Conservation (phyloP, 176 grass and related monocot genomes). For the Triticum dicoccoides region DNA sequence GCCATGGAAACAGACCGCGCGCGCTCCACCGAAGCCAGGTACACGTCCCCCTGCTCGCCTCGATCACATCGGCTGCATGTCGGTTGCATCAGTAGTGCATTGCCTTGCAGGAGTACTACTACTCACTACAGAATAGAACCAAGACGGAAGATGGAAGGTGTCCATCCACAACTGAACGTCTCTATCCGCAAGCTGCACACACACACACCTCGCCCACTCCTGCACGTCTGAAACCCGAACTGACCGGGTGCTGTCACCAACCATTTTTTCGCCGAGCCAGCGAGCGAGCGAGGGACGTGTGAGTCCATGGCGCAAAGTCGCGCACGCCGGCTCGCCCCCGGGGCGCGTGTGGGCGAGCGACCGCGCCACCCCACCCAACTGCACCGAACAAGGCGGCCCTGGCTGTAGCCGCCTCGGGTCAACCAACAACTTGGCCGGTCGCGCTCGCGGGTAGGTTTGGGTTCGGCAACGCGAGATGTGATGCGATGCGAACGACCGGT, state of each 20-base stretch:
- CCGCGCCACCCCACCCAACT: constrained; percentile 28
- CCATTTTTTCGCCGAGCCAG: not conserved
- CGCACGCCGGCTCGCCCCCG: not conserved
- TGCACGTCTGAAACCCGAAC: not conserved
- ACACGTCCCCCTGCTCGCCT: not conserved
- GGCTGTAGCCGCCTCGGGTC: not conserved
- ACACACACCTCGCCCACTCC: not conserved
- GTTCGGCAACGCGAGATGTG: not conserved
- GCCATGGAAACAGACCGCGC: not conserved
- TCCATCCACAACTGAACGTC: not conserved
- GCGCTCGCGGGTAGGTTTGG: not conserved
- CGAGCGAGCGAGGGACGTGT: not conserved
- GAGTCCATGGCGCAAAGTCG: not conserved
- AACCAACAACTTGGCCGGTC: not conserved
- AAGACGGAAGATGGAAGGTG: not conserved
- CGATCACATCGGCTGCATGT: not conserved
- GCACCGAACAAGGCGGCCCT: constrained; percentile 1
- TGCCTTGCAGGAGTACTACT: not conserved
- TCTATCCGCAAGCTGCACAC: not conserved
- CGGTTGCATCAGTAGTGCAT: not conserved
- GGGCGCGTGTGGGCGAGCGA: not conserved
- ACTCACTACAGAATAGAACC: not conserved
- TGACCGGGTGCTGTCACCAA: not conserved
- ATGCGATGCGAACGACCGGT: not conserved
- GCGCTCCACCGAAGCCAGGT: not conserved